Conservation (phyloP, 495 filamentous ascomycete species). For the Tuber magnatum region DNA sequence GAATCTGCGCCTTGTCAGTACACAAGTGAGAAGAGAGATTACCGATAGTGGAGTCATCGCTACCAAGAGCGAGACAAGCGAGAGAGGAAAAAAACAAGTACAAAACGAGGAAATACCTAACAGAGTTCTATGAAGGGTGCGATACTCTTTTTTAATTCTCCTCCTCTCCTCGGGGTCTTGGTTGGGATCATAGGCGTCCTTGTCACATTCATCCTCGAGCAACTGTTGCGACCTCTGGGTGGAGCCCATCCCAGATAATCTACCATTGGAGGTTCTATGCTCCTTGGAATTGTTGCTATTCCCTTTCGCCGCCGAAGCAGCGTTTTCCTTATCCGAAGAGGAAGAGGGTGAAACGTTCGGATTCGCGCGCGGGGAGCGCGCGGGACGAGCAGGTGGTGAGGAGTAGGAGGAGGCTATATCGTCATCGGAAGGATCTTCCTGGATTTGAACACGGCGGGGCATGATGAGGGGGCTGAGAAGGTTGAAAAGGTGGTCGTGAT, state of each 20-base stretch:
- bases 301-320: conserved; percentile 14
- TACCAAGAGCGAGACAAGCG: neutral
- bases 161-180: conserved; percentile 75
- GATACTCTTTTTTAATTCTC: conserved; percentile 57
- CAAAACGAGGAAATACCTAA: conserved; percentile 47
- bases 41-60: neutral
- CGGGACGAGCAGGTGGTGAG: conserved; percentile 35
- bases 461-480: conserved; percentile 43
- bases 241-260: conserved; percentile 21
- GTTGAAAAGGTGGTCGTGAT: conserved; percentile 68
- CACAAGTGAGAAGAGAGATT: neutral
- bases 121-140: conserved; percentile 61
- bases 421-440: conserved; percentile 53
- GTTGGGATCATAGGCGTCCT: conserved; percentile 73
- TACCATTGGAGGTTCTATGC: conserved; percentile 3
- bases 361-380: conserved; percentile 23
- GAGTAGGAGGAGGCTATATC: conserved; percentile 53
- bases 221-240: conserved; percentile 35
- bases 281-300: conserved; percentile 12
- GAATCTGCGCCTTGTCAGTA: conserved; percentile 49
- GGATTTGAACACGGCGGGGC: conserved; percentile 25
- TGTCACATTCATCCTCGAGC: conserved; percentile 43
- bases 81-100: conserved; percentile 2
- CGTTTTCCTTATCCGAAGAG: conserved; percentile 39
- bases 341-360: conserved; percentile 12